phyloP scores from a whole-genome alignment of 2,329 filamentous ascomycete genomes.

The Calonectria ilicicola region DNA sequence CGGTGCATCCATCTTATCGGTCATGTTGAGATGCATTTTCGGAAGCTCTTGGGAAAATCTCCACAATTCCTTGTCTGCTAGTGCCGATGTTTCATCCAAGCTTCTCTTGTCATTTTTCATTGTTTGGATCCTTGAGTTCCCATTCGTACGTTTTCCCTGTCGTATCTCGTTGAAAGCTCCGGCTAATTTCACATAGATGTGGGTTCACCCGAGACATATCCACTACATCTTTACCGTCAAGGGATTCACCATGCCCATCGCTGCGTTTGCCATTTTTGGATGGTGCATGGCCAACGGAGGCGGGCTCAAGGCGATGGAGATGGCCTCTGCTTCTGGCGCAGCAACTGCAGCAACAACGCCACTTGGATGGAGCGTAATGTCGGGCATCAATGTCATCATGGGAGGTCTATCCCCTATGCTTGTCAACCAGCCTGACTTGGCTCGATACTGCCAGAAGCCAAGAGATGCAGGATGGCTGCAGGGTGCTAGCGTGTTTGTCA shows the following conservation, averaged over 20 bases:
- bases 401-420: not conserved
- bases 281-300: constrained; percentile 47
- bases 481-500: not conserved
- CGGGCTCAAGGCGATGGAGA: constrained; percentile 41
- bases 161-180: not conserved
- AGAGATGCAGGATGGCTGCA: not conserved
- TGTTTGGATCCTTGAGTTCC: not conserved
- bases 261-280: constrained; percentile 51
- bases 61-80: constrained; percentile 46
- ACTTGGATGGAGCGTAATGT: not conserved
- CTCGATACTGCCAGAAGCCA: not conserved
- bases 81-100: constrained; percentile 42
- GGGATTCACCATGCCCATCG: constrained; percentile 48
- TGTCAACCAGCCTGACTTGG: not conserved
- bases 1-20: constrained; percentile 26
- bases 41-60: constrained; percentile 47
- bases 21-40: constrained; percentile 48
- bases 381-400: not conserved
- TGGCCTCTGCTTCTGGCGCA: constrained; percentile 40
- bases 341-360: not conserved
- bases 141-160: not conserved
- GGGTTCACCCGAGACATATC: constrained; percentile 50
- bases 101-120: not conserved
- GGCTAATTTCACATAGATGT: constrained; percentile 31
- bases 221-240: constrained; percentile 51